Percentiles rank a stretch among this genome's conserved stretches.
Conservation (phyloP, 306 rosid genomes). For the Rosa persica region DNA sequence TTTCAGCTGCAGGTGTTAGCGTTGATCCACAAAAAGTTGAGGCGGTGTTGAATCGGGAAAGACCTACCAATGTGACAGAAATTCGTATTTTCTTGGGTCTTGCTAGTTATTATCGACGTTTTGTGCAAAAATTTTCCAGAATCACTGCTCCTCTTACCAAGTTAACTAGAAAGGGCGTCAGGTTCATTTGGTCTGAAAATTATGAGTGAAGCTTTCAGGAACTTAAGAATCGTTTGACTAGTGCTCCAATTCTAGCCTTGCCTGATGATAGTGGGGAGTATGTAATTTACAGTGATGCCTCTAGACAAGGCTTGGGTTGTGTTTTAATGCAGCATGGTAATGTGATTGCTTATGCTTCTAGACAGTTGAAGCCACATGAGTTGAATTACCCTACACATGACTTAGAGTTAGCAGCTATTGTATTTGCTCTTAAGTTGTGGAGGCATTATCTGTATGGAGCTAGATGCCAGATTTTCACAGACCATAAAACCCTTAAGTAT, state of each 20-base stretch:
- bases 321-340: not conserved
- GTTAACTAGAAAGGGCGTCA: not conserved
- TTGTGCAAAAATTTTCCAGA: not conserved
- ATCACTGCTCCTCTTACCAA: not conserved
- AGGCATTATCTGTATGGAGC: not conserved
- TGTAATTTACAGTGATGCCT: not conserved
- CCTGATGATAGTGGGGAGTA: not conserved
- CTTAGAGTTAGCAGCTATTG: not conserved
- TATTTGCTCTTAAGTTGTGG: not conserved
- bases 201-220: not conserved
- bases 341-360: not conserved
- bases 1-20: not conserved
- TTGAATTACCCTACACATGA: not conserved
- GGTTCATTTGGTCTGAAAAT: not conserved
- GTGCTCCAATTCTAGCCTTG: not conserved
- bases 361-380: not conserved
- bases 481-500: not conserved
- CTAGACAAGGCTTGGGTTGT: not conserved
- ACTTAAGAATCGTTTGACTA: not conserved
- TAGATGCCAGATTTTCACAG: not conserved
- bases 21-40: not conserved
- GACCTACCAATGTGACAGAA: not conserved
- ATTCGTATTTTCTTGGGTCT: not conserved
- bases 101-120: not conserved
- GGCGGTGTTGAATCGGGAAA: not conserved